phyloP scores from a whole-genome alignment of 23 red algal species.

The Gracilariopsis chorda region DNA sequence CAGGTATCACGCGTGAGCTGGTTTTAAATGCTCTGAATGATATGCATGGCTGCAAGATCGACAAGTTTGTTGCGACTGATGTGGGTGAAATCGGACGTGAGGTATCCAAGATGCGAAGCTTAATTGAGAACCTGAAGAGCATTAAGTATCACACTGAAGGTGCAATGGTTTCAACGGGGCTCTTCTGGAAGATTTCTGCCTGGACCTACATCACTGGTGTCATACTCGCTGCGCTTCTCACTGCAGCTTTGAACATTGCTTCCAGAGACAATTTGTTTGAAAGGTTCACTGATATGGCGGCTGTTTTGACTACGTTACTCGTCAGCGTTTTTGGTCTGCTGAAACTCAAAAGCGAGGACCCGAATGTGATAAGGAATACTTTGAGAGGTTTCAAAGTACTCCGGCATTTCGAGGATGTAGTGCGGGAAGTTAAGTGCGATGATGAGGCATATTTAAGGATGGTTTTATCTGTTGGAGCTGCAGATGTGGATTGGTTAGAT shows the following conservation, averaged over 20 bases:
- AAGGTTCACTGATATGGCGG: neutral
- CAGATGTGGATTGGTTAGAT: neutral
- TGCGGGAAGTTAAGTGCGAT: neutral
- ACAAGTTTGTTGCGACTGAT: too few relatives aligned
- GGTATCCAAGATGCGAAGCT: too few relatives aligned
- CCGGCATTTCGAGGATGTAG: neutral
- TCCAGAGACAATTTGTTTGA: slow-evolving; percentile 31
- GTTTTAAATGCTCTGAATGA: too few relatives aligned
- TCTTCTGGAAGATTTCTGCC: neutral
- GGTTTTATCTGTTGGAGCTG: neutral
- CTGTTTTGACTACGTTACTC: neutral
- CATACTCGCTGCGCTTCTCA: neutral
- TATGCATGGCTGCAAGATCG: too few relatives aligned
- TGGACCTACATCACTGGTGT: neutral
- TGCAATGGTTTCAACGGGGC: too few relatives aligned
- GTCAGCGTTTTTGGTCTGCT: slow-evolving; percentile 37
- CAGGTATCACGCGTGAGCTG: too few relatives aligned
- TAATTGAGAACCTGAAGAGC: too few relatives aligned
- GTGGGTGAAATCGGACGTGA: too few relatives aligned
- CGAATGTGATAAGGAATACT: slow-evolving; percentile 17
- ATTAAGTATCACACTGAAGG: too few relatives aligned
- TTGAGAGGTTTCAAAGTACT: neutral
- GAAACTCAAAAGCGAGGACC: slow-evolving; percentile 49
- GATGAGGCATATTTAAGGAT: neutral
- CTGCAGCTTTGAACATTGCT: neutral